Base-by-base conservation (phyloP, 768 basidiomycete species). In the Lepiota brunneoincarnata region DNA sequence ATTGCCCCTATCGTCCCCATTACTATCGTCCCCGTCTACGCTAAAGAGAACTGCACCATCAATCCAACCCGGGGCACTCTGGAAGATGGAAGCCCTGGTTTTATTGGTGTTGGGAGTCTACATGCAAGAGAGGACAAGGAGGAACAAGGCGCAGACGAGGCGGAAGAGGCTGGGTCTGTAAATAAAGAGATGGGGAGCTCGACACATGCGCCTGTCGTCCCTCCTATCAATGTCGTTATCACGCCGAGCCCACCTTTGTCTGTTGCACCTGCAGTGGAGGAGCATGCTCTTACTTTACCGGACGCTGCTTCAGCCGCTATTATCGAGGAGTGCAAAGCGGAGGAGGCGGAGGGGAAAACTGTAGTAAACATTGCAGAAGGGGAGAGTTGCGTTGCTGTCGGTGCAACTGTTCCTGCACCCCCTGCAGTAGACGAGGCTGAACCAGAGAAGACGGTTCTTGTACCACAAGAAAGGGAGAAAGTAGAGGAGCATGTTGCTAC, bases 1-100 rank as follows among this genome's bases (percentile, higher is more conserved):
- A 58, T 69, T 10, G 68, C 72, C 2, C 67, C 74, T 41, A 58
- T 61, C 7, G 63, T 75, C 2, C 71, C 72, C 37, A 70, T 77
- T 12, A 31, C 67, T 55, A 70, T 74, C 40, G 63, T 75, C 3
- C 74, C 76, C 12, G 73, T 76, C 43, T 75, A 73, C 51, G 72
- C 69, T 4, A 59, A 65, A 21, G 73, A 78, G 61, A 66, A 71
- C 58, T 71, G 67, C 58, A 68, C 68, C 2, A 51, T 59, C 31
- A 57, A 55, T 23, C 51, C 64, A 45, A 34, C 45, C 2, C 57
- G 59, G 15, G 52, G 44, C 44, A 54, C 51, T 6, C 26, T 44
- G 23, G 49, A 54, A 34, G 46, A 40, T 18, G 46, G 42, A 28
- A 26, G n/a, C 15, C 26, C 18, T 7, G 38, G 37, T 9, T 54